Conservation (phyloP, 2,329 filamentous ascomycete genomes). For the Akanthomyces uredinophilus region DNA sequence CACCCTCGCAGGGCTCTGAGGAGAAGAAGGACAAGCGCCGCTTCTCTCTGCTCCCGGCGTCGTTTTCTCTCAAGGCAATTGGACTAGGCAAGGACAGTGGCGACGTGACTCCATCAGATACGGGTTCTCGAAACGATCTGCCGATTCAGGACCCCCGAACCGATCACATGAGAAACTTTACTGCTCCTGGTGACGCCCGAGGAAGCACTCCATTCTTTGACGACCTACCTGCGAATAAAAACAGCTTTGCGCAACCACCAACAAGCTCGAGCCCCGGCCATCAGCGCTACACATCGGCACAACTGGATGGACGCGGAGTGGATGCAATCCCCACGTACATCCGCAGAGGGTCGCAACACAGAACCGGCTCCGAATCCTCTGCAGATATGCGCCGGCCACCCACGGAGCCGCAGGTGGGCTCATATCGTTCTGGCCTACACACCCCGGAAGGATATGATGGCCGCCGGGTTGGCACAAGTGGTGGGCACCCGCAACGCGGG, state of each 20-base stretch:
- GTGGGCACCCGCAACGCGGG: conserved; percentile 39
- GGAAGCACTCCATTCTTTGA: conserved; percentile 37
- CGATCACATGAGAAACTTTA: conserved; percentile 28
- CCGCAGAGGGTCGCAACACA: conserved; percentile 39
- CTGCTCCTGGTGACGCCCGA: conserved; percentile 31
- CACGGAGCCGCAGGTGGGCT: conserved; percentile 34
- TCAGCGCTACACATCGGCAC: conserved; percentile 37
- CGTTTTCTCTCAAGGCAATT: conserved; percentile 61
- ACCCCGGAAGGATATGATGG: conserved; percentile 40
- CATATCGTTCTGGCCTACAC: conserved; percentile 39
- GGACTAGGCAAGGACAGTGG: conserved; percentile 52
- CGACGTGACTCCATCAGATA: conserved; percentile 40
- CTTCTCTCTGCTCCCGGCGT: conserved; percentile 65
- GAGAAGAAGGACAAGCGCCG: conserved; percentile 58
- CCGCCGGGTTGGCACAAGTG: conserved; percentile 32
- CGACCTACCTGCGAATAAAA: conserved; percentile 19
- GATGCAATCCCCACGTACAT: conserved; percentile 44
- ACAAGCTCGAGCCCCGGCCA: conserved; percentile 32
- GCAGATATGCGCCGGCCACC: conserved; percentile 43
- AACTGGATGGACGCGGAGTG: conserved; percentile 35
- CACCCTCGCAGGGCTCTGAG: conserved; percentile 49
- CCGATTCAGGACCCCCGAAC: conserved; percentile 43
- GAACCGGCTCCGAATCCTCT: conserved; percentile 50
- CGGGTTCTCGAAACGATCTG: conserved; percentile 47
- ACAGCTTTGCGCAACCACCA: not conserved